Evolutionary conservation across 208 protist species (phyloP).

Genomic region (Leishmania braziliensis): DNA sequence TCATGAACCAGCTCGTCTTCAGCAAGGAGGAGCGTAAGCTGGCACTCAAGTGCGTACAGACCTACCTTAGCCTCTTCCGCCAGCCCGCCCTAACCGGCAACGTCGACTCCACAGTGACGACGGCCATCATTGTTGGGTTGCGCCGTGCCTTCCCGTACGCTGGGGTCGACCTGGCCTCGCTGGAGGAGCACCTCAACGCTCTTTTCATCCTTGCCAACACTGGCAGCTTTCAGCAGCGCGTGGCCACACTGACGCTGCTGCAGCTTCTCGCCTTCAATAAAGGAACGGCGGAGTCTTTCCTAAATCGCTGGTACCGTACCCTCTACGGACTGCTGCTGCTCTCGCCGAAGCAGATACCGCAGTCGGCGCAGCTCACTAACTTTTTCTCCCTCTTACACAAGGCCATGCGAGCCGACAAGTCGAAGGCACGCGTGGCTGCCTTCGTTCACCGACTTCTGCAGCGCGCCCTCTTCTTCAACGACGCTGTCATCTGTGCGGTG

Average conservation of each 20-base stretch:
- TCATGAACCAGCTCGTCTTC: slow-evolving; percentile 94
- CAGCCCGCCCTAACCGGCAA: slow-evolving; percentile 63
- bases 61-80: slow-evolving; percentile 90
- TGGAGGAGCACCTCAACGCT: slow-evolving; percentile 87
- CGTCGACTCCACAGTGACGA: slow-evolving; percentile 87
- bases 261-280: slow-evolving; percentile 86
- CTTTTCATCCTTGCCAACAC: slow-evolving; percentile 91
- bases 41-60: slow-evolving; percentile 85
- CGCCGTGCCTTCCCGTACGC: slow-evolving; percentile 92
- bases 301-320: slow-evolving; percentile 89
- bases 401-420: slow-evolving; percentile 81
- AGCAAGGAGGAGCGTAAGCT: slow-evolving; percentile 91
- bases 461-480: slow-evolving; percentile 80
- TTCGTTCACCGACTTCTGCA: slow-evolving; percentile 93
- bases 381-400: slow-evolving; percentile 93
- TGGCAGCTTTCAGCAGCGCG: slow-evolving; percentile 86
- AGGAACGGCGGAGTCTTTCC: slow-evolving; percentile 61
- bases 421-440: slow-evolving; percentile 81
- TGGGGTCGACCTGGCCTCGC: slow-evolving; percentile 73
- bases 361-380: slow-evolving; percentile 86
- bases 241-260: slow-evolving; percentile 85
- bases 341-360: slow-evolving; percentile 89
- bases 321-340: slow-evolving; percentile 88
- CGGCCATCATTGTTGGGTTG: slow-evolving; percentile 88
- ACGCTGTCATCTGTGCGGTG: slow-evolving; percentile 88